Evolutionary conservation across 2,329 filamentous ascomycete genomes (phyloP), one percentile per base, ranked within the genome.

Genomic region (Aspergillus floridensis): DNA sequence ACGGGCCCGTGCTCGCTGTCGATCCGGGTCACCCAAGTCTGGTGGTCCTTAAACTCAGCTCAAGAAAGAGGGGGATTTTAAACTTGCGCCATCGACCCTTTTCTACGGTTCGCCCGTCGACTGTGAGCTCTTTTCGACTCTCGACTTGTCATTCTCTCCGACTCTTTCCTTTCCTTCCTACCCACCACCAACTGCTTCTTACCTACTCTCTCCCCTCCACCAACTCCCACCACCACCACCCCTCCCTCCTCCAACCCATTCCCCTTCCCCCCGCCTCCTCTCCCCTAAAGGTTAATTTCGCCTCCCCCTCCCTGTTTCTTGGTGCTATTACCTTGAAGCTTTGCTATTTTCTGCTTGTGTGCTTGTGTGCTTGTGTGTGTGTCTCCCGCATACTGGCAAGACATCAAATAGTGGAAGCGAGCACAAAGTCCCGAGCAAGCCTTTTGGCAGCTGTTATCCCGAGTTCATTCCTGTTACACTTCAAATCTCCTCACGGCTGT

Each of bases 11-110:
- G 64, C 65, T 67, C 60, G 60, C 51, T 62, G 65, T 66, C 64
- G 65, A 67, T 67, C 65, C 59, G 63, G 64, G 57, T 60, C 59
- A 49, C 65, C 67, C 66, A 67, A 68, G 63, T 66, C 67, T 72
- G 68, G 69, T 67, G 67, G 66, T 70, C 41, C 65, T 61, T 61
- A 60, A 62, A 63, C 57, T 63, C 61, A 59, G 58, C 7, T 10
- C 32, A 16, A 35, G 14, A 35, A 54, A 61, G 58, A 59, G 56
- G 58, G 59, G 58, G 58, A 56, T 59, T 64, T 64, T 62, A 65
- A 63, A 65, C 61, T 65, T 56, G 59, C 61, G 57, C 63, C 61
- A 59, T 59, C 61, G 52, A 57, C 63, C 61, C 58, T 63, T 62
- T 61, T 53, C 59, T 63, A 60, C 64, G 65, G 64, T 64, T 62